Percentiles rank a stretch among this genome's conserved stretches.
Evolutionary conservation across 495 filamentous ascomycete genomes (phyloP).

Genomic region (Tuber magnatum): DNA sequence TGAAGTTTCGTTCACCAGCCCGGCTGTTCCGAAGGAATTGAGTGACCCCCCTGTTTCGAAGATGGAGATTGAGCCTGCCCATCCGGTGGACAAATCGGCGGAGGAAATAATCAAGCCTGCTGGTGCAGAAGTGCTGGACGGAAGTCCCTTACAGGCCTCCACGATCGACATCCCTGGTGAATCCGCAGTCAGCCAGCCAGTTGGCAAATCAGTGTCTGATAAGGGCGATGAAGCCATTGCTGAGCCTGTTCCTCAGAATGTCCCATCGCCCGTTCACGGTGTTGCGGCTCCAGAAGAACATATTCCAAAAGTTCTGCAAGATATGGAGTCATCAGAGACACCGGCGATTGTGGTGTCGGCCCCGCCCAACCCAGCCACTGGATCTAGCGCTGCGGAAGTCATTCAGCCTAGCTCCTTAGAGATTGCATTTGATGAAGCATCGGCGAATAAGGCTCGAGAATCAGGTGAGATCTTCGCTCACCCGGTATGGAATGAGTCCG

Average conservation of each 20-base stretch:
- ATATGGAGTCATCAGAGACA: slow-evolving; percentile 22
- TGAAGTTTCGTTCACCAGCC: slow-evolving; percentile 6
- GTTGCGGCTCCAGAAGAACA: slow-evolving; percentile 17
- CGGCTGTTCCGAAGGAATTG: neutral
- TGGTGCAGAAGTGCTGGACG: slow-evolving; percentile 4
- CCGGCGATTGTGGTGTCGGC: slow-evolving; percentile 37
- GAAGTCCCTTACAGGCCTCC: neutral
- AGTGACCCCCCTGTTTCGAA: slow-evolving; percentile 1
- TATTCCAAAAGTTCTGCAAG: slow-evolving; percentile 13
- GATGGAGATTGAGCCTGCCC: slow-evolving; percentile 12
- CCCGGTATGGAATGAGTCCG: slow-evolving; percentile 41
- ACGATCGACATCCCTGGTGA: neutral
- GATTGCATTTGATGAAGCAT: slow-evolving; percentile 11
- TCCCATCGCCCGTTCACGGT: slow-evolving; percentile 23
- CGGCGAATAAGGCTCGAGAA: slow-evolving; percentile 22
- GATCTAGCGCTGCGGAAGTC: slow-evolving; percentile 29
- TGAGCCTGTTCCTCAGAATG: slow-evolving; percentile 29
- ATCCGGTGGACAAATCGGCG: slow-evolving; percentile 22
- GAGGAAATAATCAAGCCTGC: slow-evolving; percentile 13
- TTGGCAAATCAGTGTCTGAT: slow-evolving; percentile 10
- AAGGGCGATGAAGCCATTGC: slow-evolving; percentile 23
- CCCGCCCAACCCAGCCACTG: slow-evolving; percentile 21
- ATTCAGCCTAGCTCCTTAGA: slow-evolving; percentile 31
- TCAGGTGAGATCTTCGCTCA: slow-evolving; percentile 42
- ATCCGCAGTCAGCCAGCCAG: slow-evolving; percentile 2